Evolutionary conservation across 768 basidiomycete genomes (phyloP).

Genomic region (Termitomyces sp.): DNA sequence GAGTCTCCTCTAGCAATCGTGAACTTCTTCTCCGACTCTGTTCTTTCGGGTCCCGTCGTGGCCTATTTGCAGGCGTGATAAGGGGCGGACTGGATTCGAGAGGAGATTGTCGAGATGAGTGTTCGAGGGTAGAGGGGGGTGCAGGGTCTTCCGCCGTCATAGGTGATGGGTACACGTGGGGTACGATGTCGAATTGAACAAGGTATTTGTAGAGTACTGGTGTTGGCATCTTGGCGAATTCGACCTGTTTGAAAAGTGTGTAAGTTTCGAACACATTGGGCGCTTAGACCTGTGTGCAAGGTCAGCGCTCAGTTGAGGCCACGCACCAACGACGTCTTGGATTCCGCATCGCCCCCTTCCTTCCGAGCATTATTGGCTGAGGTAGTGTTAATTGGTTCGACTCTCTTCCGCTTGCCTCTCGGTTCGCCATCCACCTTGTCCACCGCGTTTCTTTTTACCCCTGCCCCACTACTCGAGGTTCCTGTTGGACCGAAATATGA

Average conservation of each 20-base stretch:
- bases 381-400: conserved; percentile 36
- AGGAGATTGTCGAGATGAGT: conserved; percentile 40
- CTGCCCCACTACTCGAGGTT: conserved; percentile 31
- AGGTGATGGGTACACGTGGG: conserved; percentile 68
- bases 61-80: conserved; percentile 64
- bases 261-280: not conserved
- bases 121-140: conserved; percentile 57
- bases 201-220: conserved; percentile 70
- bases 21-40: conserved; percentile 64
- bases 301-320: not conserved
- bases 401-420: conserved; percentile 68
- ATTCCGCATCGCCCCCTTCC: conserved; percentile 35
- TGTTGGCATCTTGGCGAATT: conserved; percentile 69
- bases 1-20: conserved; percentile 58
- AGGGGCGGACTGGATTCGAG: conserved; percentile 51
- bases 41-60: conserved; percentile 66
- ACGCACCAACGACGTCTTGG: conserved; percentile 40
- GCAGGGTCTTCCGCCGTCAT: conserved; percentile 66
- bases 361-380: conserved; percentile 23
- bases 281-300: not conserved
- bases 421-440: conserved; percentile 76
- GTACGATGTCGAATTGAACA: conserved; percentile 68
- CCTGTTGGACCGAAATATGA: conserved; percentile 62
- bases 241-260: conserved; percentile 45
- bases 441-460: conserved; percentile 60